Evolutionary conservation across 2,329 filamentous ascomycete species (phyloP).

Genomic region (Apiospora marii): DNA sequence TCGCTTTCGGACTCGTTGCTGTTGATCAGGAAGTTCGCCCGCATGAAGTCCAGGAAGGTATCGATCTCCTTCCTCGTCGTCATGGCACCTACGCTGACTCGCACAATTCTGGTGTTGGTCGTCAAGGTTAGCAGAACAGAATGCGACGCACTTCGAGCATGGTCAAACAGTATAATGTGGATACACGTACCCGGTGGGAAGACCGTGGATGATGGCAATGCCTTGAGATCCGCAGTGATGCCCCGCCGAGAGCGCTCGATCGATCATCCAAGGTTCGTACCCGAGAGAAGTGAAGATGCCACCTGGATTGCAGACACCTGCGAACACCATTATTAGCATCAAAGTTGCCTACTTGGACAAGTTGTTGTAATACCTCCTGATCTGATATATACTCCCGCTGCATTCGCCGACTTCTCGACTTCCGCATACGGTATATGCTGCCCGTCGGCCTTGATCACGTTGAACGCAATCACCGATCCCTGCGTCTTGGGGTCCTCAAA

Average conservation of each 20-base stretch:
- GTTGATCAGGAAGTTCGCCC: constrained; percentile 44
- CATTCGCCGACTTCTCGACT: constrained; percentile 66
- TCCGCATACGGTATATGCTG: constrained; percentile 62
- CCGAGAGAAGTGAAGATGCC: constrained; percentile 55
- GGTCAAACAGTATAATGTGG: background rate
- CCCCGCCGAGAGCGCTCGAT: constrained; percentile 61
- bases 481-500: constrained; percentile 62
- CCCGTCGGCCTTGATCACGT: constrained; percentile 61
- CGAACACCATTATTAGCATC: constrained; percentile 14
- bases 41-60: constrained; percentile 55
- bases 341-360: too few relatives aligned
- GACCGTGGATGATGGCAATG: constrained; percentile 59
- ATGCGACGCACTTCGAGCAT: background rate
- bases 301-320: constrained; percentile 57
- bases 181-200: constrained; percentile 58
- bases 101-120: constrained; percentile 56
- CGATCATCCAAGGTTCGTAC: constrained; percentile 62
- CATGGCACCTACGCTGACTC: constrained; percentile 69
- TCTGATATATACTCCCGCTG: constrained; percentile 64
- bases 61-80: constrained; percentile 64
- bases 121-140: background rate
- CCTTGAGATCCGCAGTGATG: constrained; percentile 65
- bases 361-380: constrained; percentile 54
- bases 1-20: background rate
- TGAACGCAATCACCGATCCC: constrained; percentile 71